phyloP scores from a whole-genome alignment of 2,329 filamentous ascomycete species.

The Colletotrichum siamense region DNA sequence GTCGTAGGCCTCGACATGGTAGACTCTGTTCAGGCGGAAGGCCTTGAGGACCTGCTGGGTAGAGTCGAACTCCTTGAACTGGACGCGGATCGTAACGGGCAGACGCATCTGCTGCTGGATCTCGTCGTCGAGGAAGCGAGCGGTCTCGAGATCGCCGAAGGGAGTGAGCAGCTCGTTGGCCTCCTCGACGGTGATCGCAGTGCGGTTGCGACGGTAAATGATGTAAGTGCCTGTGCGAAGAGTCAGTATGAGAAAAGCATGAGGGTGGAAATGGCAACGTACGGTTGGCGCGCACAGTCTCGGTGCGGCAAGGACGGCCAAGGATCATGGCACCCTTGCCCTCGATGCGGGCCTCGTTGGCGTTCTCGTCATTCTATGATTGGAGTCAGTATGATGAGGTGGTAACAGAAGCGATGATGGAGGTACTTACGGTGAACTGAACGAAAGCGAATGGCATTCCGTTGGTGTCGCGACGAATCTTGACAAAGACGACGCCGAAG shows the following conservation, averaged over 20 bases:
- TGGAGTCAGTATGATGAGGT: slow-evolving; percentile 26
- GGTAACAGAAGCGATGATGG: neutral
- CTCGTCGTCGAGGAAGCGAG: slow-evolving; percentile 31
- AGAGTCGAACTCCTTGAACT: slow-evolving; percentile 57
- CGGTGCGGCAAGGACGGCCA: slow-evolving; percentile 63
- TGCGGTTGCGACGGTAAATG: slow-evolving; percentile 45
- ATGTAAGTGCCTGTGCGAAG: slow-evolving; percentile 50
- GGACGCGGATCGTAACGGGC: slow-evolving; percentile 45
- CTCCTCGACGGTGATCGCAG: slow-evolving; percentile 45
- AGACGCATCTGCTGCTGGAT: slow-evolving; percentile 39
- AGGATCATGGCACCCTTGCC: slow-evolving; percentile 56
- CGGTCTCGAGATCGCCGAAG: slow-evolving; percentile 49
- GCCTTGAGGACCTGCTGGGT: slow-evolving; percentile 53
- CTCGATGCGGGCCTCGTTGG: slow-evolving; percentile 50
- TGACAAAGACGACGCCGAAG: slow-evolving; percentile 65
- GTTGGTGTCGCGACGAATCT: slow-evolving; percentile 65
- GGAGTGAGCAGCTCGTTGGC: slow-evolving; percentile 45
- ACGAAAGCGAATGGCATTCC: slow-evolving; percentile 68
- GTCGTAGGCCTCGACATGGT: slow-evolving; percentile 34
- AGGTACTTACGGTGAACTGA: slow-evolving; percentile 62
- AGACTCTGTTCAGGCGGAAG: slow-evolving; percentile 36
- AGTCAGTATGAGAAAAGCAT: slow-evolving; percentile 24
- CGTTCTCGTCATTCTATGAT: slow-evolving; percentile 52
- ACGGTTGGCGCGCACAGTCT: slow-evolving; percentile 66
- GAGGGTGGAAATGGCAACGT: slow-evolving; percentile 29